Evolutionary conservation across 495 filamentous ascomycete species (phyloP).

Genomic region (Xylaria scruposa): DNA sequence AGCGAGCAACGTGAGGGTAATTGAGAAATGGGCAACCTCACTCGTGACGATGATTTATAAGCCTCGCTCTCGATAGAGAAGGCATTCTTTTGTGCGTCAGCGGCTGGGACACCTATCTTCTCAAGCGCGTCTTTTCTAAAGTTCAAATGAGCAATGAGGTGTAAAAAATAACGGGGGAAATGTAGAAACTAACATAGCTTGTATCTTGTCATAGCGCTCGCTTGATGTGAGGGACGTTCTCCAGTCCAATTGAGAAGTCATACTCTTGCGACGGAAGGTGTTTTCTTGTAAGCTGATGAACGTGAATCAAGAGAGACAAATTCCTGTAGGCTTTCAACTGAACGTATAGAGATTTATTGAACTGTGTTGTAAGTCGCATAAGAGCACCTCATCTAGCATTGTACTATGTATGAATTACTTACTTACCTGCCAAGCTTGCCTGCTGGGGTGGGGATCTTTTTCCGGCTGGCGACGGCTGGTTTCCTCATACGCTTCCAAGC

Average conservation of each 20-base stretch:
- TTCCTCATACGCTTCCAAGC: too few species aligned
- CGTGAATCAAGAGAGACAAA: not conserved
- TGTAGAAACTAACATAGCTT: slow-evolving; percentile 52
- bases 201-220: slow-evolving; percentile 60
- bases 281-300: not conserved
- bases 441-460: not conserved
- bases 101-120: slow-evolving; percentile 23
- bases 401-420: too few species aligned
- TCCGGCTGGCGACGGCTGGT: not conserved
- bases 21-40: slow-evolving; percentile 28
- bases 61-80: slow-evolving; percentile 51
- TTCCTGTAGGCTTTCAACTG: too few species aligned
- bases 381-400: not conserved
- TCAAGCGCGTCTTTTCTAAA: slow-evolving; percentile 36
- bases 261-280: slow-evolving; percentile 21
- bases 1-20: not conserved
- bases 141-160: not conserved
- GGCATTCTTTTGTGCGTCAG: slow-evolving; percentile 37
- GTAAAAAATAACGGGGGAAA: not conserved
- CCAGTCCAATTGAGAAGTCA: slow-evolving; percentile 45
- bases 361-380: not conserved
- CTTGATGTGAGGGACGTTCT: slow-evolving; percentile 50
- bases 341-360: not conserved
- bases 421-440: too few species aligned
- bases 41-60: slow-evolving; percentile 50